A percentile compares a stretch with the other conserved stretches of the same genome.
phyloP scores from a whole-genome alignment of 352 stramenopile species.

The Phytopythium aichiense region DNA sequence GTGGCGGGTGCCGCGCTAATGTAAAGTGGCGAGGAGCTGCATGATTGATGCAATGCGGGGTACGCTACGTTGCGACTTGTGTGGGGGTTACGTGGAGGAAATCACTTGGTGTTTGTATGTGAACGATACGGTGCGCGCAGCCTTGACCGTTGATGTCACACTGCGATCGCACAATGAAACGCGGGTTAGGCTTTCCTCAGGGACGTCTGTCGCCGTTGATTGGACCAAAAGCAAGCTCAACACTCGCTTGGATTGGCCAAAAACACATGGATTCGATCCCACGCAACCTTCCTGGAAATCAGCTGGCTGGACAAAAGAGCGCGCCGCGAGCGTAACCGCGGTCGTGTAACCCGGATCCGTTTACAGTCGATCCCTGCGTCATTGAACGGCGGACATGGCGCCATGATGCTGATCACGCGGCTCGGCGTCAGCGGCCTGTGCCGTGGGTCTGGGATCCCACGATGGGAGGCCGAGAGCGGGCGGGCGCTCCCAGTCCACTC shows the following conservation, averaged over 20 bases:
- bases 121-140: not conserved
- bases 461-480: too few species aligned
- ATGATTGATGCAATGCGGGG: not conserved
- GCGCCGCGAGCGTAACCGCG: not conserved
- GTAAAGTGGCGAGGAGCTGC: not conserved
- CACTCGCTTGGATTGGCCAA: not conserved
- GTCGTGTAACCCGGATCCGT: not conserved
- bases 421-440: not conserved
- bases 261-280: not conserved
- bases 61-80: not conserved
- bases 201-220: not conserved
- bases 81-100: too few species aligned
- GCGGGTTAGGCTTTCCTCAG: not conserved
- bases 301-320: not conserved
- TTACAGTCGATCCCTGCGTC: not conserved
- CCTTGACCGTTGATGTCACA: not conserved
- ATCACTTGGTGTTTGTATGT: not conserved
- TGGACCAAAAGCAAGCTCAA: not conserved
- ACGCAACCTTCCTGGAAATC: constrained; percentile 2
- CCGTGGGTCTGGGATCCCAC: not conserved
- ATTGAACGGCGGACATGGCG: not conserved
- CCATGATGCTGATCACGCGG: not conserved
- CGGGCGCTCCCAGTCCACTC: too few species aligned
- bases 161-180: constrained; percentile 4
- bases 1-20: not conserved